These are phyloP conservation scores for Apophysomyces ossiformis DNA, from an alignment of 371 early-diverging fungal genomes.

Conservation along the genomic window DNA sequence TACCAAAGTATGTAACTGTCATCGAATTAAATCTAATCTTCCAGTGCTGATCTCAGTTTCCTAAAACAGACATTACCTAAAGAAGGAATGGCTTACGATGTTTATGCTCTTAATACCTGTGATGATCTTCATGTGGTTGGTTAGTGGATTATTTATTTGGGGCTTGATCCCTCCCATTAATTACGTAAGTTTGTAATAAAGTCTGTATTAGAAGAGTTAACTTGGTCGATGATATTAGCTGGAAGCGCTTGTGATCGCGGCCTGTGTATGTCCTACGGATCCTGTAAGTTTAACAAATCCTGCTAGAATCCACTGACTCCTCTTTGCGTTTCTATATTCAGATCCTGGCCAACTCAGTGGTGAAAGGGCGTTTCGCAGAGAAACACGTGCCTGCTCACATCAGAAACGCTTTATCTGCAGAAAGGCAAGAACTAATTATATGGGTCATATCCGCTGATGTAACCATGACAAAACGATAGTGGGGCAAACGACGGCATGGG, in stretches of 20 bases:
- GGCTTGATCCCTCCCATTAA: conserved; percentile 63
- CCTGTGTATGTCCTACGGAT: conserved; percentile 95
- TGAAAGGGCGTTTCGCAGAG: conserved; percentile 97
- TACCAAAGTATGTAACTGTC: conserved; percentile 67
- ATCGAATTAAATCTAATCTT: conserved; percentile 9
- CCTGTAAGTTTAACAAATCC: conserved; percentile 61
- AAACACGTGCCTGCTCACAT: conserved; percentile 87
- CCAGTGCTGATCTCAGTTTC: conserved; percentile 2
- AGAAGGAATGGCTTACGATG: conserved; percentile 70
- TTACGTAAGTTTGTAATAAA: conserved; percentile 54
- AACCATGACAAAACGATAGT: conserved; percentile 33
- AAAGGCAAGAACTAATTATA: conserved; percentile 53
- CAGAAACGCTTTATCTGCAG: conserved; percentile 89
- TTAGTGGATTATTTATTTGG: conserved; percentile 75
- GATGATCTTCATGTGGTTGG: conserved; percentile 88
- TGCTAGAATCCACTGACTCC: background rate
- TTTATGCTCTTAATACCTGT: conserved; percentile 84
- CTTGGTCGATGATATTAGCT: conserved; percentile 38
- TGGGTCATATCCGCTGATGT: too few relatives aligned
- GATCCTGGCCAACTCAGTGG: conserved; percentile 92
- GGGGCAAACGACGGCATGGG: conserved; percentile 90
- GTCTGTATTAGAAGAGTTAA: background rate
- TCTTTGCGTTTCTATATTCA: conserved; percentile 17
- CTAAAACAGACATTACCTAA: conserved; percentile 46
- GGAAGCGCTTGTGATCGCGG: conserved; percentile 80